Conservation (phyloP, 2,329 filamentous ascomycete species). For the Aspergillus pseudonomiae region DNA sequence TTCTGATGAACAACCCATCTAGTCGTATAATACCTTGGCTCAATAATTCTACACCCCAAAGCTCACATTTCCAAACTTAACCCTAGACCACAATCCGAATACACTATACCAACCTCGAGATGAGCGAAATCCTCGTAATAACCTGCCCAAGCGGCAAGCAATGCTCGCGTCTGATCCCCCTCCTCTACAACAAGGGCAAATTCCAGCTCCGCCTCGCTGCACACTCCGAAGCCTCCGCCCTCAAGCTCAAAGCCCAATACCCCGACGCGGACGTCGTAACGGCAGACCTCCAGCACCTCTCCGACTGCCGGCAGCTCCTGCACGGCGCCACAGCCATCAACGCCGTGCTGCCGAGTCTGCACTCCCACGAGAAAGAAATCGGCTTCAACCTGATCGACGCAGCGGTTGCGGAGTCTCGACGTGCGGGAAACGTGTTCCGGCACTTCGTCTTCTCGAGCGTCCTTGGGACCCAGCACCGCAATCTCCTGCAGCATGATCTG, state of each 20-base stretch:
- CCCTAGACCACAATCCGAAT: too few relatives aligned
- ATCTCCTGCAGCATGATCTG: background rate
- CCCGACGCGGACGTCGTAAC: background rate
- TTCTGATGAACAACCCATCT: too few relatives aligned
- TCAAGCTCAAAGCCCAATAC: background rate
- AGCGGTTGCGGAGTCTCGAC: background rate
- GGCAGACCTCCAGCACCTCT: conserved; percentile 13
- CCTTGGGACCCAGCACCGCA: background rate
- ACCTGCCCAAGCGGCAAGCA: conserved; percentile 46
- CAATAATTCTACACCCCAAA: too few relatives aligned
- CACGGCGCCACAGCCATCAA: conserved; percentile 17
- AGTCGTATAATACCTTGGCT: too few relatives aligned
- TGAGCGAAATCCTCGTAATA: conserved; percentile 32
- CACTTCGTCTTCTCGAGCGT: background rate
- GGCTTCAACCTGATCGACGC: background rate
- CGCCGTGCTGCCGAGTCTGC: background rate
- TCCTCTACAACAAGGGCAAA: conserved; percentile 29
- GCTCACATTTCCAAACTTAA: background rate
- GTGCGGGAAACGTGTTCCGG: background rate
- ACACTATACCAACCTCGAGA: background rate
- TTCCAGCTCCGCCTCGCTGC: conserved; percentile 8
- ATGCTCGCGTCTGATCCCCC: conserved; percentile 36
- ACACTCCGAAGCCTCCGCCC: conserved; percentile 7
- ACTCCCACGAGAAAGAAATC: background rate
- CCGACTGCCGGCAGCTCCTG: conserved; percentile 19